A percentile compares a stretch with the other conserved stretches of the same genome.
Evolutionary conservation across 164 flowering plant species (phyloP).

Genomic region (Tinospora cordifolia): DNA sequence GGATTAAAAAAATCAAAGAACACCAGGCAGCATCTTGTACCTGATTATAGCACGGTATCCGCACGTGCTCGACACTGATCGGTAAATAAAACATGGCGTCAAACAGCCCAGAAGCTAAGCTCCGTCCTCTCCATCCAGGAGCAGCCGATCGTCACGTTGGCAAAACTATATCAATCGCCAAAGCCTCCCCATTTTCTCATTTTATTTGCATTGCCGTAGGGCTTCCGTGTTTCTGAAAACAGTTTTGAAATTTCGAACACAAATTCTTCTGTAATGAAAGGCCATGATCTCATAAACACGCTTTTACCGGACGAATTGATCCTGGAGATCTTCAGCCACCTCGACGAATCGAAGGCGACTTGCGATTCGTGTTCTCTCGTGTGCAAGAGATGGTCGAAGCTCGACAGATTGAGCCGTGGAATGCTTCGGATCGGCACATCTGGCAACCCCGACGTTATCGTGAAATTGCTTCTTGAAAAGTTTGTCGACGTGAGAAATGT

Average conservation of each 20-base stretch:
- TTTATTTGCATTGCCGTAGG: too few species aligned
- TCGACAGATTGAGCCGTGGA: conserved; percentile 64
- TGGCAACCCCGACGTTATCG: conserved; percentile 46
- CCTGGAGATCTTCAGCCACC: conserved; percentile 51
- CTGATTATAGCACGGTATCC: too few species aligned
- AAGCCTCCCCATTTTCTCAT: too few species aligned
- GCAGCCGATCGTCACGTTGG: too few species aligned
- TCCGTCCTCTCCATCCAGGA: too few species aligned
- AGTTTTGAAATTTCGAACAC: not conserved
- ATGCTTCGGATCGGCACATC: conserved; percentile 74
- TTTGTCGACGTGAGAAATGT: conserved; percentile 44
- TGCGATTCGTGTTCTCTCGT: conserved; percentile 81
- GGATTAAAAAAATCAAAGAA: too few species aligned
- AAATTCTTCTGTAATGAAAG: conserved; percentile 17
- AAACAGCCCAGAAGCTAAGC: too few species aligned
- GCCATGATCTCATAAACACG: conserved; percentile 61
- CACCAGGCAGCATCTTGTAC: too few species aligned
- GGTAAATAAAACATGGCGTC: too few species aligned
- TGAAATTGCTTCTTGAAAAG: conserved; percentile 36
- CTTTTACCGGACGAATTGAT: conserved; percentile 70
- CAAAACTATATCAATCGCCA: too few species aligned
- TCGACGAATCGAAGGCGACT: conserved; percentile 45
- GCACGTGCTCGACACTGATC: too few species aligned
- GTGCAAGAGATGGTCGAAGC: conserved; percentile 72
- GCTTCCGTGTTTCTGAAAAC: not conserved